Percentiles rank a stretch among this genome's conserved stretches.
These are phyloP conservation scores for Cyclaneusma minus DNA, from an alignment of 2,329 filamentous ascomycete species.

Conservation along the genomic window DNA sequence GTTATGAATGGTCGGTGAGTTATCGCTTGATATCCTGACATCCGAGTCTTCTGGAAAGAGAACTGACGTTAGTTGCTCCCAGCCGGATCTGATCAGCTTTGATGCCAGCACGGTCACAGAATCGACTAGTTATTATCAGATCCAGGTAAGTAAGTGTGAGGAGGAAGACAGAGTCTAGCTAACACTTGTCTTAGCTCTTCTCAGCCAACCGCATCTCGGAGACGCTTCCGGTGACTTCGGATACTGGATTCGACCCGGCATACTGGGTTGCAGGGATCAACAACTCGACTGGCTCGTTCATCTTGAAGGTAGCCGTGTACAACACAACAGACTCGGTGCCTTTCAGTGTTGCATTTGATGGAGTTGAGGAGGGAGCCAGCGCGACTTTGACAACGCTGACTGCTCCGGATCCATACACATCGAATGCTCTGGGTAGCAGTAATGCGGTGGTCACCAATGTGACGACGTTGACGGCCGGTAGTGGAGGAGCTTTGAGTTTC, in stretches of 20 bases:
- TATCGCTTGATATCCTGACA: background rate
- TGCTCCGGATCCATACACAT: slow-evolving; percentile 11
- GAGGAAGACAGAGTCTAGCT: slow-evolving; percentile 1
- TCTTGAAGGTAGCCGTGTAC: slow-evolving; percentile 37
- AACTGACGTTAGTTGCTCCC: background rate
- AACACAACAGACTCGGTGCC: slow-evolving; percentile 32
- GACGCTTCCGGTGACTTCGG: slow-evolving; percentile 27
- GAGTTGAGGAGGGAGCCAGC: slow-evolving; percentile 21
- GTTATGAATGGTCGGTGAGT: slow-evolving; percentile 14
- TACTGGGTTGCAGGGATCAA: slow-evolving; percentile 34
- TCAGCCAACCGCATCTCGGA: slow-evolving; percentile 28
- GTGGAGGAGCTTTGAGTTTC: slow-evolving; percentile 8
- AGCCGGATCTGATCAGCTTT: slow-evolving; percentile 17
- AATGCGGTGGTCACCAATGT: slow-evolving; percentile 6
- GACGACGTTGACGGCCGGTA: slow-evolving; percentile 5
- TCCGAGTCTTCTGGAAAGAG: too few species aligned
- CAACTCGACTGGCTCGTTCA: slow-evolving; percentile 22
- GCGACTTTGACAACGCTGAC: slow-evolving; percentile 30
- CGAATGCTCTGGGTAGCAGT: slow-evolving; percentile 3
- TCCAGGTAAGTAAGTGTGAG: slow-evolving; percentile 19
- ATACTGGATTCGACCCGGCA: slow-evolving; percentile 24
- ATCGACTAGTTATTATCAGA: slow-evolving; percentile 33
- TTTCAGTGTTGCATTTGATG: slow-evolving; percentile 29
- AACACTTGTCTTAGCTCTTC: slow-evolving; percentile 24
- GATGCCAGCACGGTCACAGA: slow-evolving; percentile 27